Base-by-base conservation (phyloP, 805 yeast species). In the Candida krabiensis region DNA sequence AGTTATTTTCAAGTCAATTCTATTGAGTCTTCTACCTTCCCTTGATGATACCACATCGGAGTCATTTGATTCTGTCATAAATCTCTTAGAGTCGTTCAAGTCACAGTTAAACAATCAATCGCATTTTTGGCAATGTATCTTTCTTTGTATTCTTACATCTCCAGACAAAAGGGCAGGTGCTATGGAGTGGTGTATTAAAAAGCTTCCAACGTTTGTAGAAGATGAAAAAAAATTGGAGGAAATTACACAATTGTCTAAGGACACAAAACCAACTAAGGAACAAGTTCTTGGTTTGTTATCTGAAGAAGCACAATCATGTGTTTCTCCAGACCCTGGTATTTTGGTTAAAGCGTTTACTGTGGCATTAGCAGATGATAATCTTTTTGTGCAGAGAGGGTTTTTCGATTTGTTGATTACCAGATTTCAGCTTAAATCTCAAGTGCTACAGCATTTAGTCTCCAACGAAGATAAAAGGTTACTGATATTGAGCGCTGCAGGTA, bases 31-130 rank as follows among this genome's bases (percentile, higher is more conserved):
- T 23, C 61, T 91, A 3, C 89, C 96, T 0, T 96, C 96, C 0
- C 74, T 93, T 35, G 99, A 93, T 52, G 98, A 93, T 52, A 96
- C 90, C 48, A 78, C 90, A 28, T 79, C 90, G 15, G 99, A 93
- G 52, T 81, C 81, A 22, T 91, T 84, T 55, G 70, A 68, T 11
- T 74, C 80, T 2, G 73, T 81, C 1, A 46, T 88, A 37, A 64
- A 65, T 0, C 55, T 91, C 28, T 67, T 91, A 25, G 89, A 81
- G 32, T 57, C 65, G 1, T 69, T 90, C 49, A 77, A 79, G 47
- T 51, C 41, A 5, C 77, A 78, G 33, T 56, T 87, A 28, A 66
- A 67, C 27, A 80, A 87, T 51, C 86, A 86, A 54, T 59, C 79
- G 1, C 79, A 85, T 47, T 93, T 91, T 62, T 91, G 98, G 98